Base-by-base conservation (phyloP, 352 stramenopile species). In the Phytopythium delawarense region DNA sequence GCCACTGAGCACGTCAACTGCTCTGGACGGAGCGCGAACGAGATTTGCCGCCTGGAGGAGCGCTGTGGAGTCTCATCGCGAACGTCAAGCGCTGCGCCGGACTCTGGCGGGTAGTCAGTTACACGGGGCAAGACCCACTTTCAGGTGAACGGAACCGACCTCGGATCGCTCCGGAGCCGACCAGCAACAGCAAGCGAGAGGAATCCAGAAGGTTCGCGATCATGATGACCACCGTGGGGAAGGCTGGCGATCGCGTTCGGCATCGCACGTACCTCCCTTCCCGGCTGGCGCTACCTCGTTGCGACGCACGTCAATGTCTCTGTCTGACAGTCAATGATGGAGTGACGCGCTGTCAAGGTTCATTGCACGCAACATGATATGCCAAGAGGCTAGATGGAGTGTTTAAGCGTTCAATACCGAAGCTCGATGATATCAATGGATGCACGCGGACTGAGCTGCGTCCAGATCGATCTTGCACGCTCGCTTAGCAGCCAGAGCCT, bases 401-500 rank as follows among this genome's bases (percentile, higher is more conserved):
- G 39, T 2, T 45, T 13, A 45, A n/a, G 39, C 39, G 39, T 7
- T 45, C 39, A 18, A 9, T 45, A 45, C 13, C 16, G 15, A 18
- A 21, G 15, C 39, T 45, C 15, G 39, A 45, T 45, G 39, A n/a
- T n/a, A 45, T 45, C 6, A 45, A n/a, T 45, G 39, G 12, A 18
- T 45, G 39, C 15, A n/a, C 6, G 39, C 16, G 16, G 39, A 45
- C 39, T 18, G 13, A 45, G 39, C 39, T 32, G 28, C 28, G 28
- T 32, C 28, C 28, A 32, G 28, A 32, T 32, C 28, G 28, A 32
- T 32, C 28, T 32, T 4, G 28, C 28, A 32, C 28, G 28, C 28
- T 32, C 4, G 28, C 28, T 34, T 25, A 61, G 63, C 71, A 79
- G n/a, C 71, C 69, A 7, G 28, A 68, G 25, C 72, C 72, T 7